These are phyloP conservation scores for Xylaria intraflava DNA, from an alignment of 495 filamentous ascomycete species.

Conservation along the genomic window DNA sequence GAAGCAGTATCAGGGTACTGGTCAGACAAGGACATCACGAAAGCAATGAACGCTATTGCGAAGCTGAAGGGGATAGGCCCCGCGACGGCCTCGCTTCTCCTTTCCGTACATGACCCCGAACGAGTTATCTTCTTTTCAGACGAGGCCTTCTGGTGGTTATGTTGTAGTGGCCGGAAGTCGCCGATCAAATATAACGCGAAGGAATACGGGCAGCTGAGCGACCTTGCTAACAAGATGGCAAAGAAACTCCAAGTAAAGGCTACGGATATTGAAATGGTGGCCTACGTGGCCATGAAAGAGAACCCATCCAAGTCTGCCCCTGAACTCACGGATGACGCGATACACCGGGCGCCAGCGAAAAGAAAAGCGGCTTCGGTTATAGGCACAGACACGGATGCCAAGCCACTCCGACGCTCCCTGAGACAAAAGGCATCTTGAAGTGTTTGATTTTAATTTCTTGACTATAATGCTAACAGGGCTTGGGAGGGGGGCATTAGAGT, in stretches of 20 bases:
- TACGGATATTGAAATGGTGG: constrained; percentile 60
- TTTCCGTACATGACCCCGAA: constrained; percentile 52
- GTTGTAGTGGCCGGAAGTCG: constrained; percentile 36
- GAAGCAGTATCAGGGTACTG: constrained; percentile 45
- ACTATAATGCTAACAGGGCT: not conserved
- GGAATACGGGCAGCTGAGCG: constrained; percentile 54
- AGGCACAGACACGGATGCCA: constrained; percentile 13
- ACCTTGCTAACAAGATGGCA: constrained; percentile 37
- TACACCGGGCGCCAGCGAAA: constrained; percentile 19
- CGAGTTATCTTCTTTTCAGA: constrained; percentile 70
- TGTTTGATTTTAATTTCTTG: not conserved
- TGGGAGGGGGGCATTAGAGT: too few relatives aligned
- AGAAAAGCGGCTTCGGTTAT: constrained; percentile 22
- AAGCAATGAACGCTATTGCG: constrained; percentile 45
- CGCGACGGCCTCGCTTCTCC: constrained; percentile 65
- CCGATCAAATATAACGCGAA: constrained; percentile 57
- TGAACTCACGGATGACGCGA: not conserved
- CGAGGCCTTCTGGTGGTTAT: constrained; percentile 64
- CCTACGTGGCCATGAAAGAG: constrained; percentile 53
- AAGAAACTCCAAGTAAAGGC: constrained; percentile 48
- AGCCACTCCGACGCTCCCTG: constrained; percentile 18
- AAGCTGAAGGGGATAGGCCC: constrained; percentile 58
- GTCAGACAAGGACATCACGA: constrained; percentile 36
- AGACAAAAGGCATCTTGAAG: constrained; percentile 18
- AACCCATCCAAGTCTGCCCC: constrained; percentile 3